These are phyloP conservation scores for Phytopythium chamaehyphon DNA, from an alignment of 352 stramenopile genomes.

Conservation along the genomic window DNA sequence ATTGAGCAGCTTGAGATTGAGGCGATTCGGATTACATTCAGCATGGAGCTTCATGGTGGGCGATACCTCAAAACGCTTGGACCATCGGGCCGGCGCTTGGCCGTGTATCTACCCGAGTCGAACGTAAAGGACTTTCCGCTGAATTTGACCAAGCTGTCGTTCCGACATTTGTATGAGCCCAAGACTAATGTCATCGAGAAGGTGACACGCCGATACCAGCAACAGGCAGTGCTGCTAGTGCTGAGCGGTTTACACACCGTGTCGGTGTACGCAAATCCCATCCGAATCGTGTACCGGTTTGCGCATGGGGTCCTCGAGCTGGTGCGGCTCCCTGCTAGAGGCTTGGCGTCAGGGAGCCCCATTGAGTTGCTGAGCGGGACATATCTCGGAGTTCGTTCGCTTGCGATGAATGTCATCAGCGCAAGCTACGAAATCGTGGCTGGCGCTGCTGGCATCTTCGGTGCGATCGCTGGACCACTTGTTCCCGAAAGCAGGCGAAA, in stretches of 20 bases:
- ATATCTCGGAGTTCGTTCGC: constrained; percentile 78
- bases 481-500: constrained; percentile 69
- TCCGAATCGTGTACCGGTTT: constrained; percentile 84
- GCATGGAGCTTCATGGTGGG: constrained; percentile 82
- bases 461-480: constrained; percentile 65
- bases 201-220: constrained; percentile 74
- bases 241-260: constrained; percentile 82
- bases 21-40: constrained; percentile 81
- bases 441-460: constrained; percentile 67
- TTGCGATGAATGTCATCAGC: constrained; percentile 89
- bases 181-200: constrained; percentile 73
- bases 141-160: constrained; percentile 79
- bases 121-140: constrained; percentile 88
- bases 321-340: constrained; percentile 69
- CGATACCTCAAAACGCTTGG: constrained; percentile 83
- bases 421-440: constrained; percentile 87
- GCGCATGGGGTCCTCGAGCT: constrained; percentile 81
- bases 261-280: constrained; percentile 85
- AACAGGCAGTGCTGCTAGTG: constrained; percentile 83
- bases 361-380: constrained; percentile 80
- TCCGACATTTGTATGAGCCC: constrained; percentile 80
- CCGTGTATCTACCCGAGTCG: constrained; percentile 83
- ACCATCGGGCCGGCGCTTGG: constrained; percentile 61
- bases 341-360: constrained; percentile 74
- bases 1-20: constrained; percentile 87